Evolutionary conservation across 2,329 filamentous ascomycete species (phyloP).

Genomic region (Lachnellula suecica): DNA sequence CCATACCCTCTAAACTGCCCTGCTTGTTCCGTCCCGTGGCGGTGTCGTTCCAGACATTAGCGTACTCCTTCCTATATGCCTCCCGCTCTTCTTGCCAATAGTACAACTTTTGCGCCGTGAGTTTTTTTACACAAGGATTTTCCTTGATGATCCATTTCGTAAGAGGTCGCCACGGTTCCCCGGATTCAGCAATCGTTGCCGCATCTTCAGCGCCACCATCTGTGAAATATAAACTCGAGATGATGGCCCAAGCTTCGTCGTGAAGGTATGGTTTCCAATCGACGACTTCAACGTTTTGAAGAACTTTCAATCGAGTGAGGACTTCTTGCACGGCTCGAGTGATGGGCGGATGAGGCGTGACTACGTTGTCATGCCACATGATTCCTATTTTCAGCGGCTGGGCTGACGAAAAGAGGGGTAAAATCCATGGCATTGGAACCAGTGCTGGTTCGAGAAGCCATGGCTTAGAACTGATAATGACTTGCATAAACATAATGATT

Average conservation of each 20-base stretch:
- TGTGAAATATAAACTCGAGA: slow-evolving; percentile 21
- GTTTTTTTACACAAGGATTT: slow-evolving; percentile 21
- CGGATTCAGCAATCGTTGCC: slow-evolving; percentile 10
- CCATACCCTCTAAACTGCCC: slow-evolving; percentile 16
- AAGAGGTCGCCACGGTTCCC: slow-evolving; percentile 17
- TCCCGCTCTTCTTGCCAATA: slow-evolving; percentile 34
- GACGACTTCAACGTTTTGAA: slow-evolving; percentile 17
- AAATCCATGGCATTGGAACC: slow-evolving; percentile 49
- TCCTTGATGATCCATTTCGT: slow-evolving; percentile 25
- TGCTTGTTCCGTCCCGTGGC: slow-evolving; percentile 26
- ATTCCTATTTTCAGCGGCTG: slow-evolving; percentile 38
- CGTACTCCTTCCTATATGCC: slow-evolving; percentile 26
- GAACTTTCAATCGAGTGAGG: slow-evolving; percentile 1
- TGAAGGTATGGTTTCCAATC: slow-evolving; percentile 23
- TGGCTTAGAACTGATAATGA: slow-evolving; percentile 33
- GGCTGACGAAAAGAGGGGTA: neutral
- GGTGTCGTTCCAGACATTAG: slow-evolving; percentile 21
- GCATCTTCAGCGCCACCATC: slow-evolving; percentile 20
- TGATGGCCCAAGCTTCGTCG: slow-evolving; percentile 20
- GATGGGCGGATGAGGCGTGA: slow-evolving; percentile 18
- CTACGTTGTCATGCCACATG: slow-evolving; percentile 23
- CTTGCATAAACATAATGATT: slow-evolving; percentile 42
- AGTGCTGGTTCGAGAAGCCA: slow-evolving; percentile 52
- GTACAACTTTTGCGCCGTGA: slow-evolving; percentile 19
- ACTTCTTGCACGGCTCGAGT: slow-evolving; percentile 19